Base-by-base conservation (phyloP, 1,284 basidiomycete genomes). In the Blastosporella zonata region DNA sequence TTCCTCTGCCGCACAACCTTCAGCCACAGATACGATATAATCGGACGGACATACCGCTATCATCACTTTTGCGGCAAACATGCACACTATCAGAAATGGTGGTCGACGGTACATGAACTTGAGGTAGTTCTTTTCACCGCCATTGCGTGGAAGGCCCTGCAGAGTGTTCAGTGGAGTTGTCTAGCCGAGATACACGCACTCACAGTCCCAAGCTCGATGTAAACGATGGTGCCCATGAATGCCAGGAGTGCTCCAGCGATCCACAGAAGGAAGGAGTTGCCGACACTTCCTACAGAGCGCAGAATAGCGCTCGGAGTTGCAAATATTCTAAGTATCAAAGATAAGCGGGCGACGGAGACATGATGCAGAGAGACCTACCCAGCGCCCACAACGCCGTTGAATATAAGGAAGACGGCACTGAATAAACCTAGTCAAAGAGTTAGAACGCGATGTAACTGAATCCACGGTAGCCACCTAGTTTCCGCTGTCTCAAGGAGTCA, bases 81-180 rank as follows among this genome's bases (percentile, higher is more conserved):
- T 61, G 55, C 81, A 84, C 7, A 81, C 80, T 2, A 70, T 70
- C 42, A 89, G 64, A 56, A 80, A 84, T 47, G 70, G 74, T 6
- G 87, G 87, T n/a, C 69, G 68, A 34, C 77, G 71, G 62, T 78
- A 90, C 28, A 87, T 77, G 58, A 74, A 85, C 52, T 88, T 84
- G 34, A 90, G 67, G 56, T 89, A 90, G 47, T 81, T 84, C 67
- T 87, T 87, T 69, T 90, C 87, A 13, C 82, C 87, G 2, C 87
- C 87, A 46, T 74, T 87, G 2, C 78, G 69, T 4, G 86, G 86
- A 3, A 86, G 66, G 10, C 77, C 82, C 82, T 84, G 34, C 34
- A 25, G 29, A 10, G 27, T 18, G 12, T 6, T 31, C 8, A 31
- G 13, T 31, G 13, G 13, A 8, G 29, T 7, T 31, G 6, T 10